Conservation (phyloP, 805 yeast genomes). For the Maudiozyma turicensis region DNA sequence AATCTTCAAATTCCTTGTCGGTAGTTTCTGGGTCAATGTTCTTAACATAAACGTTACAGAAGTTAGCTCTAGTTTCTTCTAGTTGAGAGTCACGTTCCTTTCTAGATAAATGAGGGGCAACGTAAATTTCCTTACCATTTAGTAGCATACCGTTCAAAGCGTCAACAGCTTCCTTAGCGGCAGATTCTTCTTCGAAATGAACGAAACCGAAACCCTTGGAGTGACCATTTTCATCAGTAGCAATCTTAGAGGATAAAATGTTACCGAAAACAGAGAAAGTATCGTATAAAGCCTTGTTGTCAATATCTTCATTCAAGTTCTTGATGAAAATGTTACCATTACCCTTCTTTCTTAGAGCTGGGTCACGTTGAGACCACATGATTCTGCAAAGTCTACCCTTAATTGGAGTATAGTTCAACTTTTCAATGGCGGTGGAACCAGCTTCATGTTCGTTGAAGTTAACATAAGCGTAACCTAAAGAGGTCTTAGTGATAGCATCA, state of each 20-base stretch:
- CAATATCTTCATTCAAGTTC: conserved; percentile 96
- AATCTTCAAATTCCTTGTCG: conserved; percentile 58
- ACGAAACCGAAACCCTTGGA: conserved; percentile 97
- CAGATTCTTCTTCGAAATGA: conserved; percentile 86
- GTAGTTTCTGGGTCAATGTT: conserved; percentile 67
- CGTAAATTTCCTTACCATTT: conserved; percentile 92
- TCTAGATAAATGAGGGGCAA: conserved; percentile 86
- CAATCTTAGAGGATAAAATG: conserved; percentile 94
- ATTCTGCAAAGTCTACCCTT: conserved; percentile 97
- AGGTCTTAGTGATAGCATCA: conserved; percentile 93
- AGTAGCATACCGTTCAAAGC: conserved; percentile 97
- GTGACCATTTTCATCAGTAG: conserved; percentile 82
- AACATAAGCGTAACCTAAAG: conserved; percentile 97
- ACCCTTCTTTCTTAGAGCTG: conserved; percentile 88
- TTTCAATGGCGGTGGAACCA: conserved; percentile 90
- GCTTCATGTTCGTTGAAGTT: conserved; percentile 85
- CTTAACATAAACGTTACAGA: conserved; percentile 93
- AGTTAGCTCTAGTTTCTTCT: conserved; percentile 83
- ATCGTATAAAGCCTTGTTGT: conserved; percentile 97
- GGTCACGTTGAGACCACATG: conserved; percentile 99
- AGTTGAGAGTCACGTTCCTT: conserved; percentile 91
- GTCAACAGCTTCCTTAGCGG: conserved; percentile 91
- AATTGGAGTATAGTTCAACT: conserved; percentile 86
- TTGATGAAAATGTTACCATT: conserved; percentile 95
- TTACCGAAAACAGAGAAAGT: conserved; percentile 95